Conservation (phyloP, 345 rosid species). For the Hirschfeldia incana region DNA sequence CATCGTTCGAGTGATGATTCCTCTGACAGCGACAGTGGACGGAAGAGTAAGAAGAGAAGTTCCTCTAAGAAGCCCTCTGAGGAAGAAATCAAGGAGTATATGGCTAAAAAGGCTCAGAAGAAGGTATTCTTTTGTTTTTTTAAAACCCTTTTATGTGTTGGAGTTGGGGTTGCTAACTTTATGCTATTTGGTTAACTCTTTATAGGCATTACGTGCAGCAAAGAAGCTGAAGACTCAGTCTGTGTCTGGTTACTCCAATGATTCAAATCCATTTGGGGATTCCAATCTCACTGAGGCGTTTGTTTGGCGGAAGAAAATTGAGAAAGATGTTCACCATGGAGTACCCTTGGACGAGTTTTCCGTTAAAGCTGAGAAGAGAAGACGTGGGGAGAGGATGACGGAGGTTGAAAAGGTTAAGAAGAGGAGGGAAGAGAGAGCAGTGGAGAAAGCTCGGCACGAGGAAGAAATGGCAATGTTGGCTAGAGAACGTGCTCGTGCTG, state of each 20-base stretch:
- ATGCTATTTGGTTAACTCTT: slow-evolving; percentile 12
- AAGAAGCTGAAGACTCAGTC: slow-evolving; percentile 2
- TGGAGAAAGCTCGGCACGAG: slow-evolving; percentile 85
- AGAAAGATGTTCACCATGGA: slow-evolving; percentile 73
- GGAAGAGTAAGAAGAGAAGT: neutral
- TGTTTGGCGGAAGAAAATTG: slow-evolving; percentile 94
- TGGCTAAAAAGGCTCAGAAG: neutral
- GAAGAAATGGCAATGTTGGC: slow-evolving; percentile 91
- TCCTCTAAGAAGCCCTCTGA: neutral
- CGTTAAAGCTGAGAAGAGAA: slow-evolving; percentile 80
- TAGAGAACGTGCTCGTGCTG: slow-evolving; percentile 97
- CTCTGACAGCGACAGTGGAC: neutral
- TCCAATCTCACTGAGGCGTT: slow-evolving; percentile 54
- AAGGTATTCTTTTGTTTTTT: slow-evolving; percentile 44
- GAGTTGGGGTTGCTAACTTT: slow-evolving; percentile 4
- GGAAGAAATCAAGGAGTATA: neutral
- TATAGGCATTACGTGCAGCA: neutral
- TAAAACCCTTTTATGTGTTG: slow-evolving; percentile 6
- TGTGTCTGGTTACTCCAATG: slow-evolving; percentile 80
- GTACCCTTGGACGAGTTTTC: slow-evolving; percentile 64
- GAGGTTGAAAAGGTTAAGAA: slow-evolving; percentile 92
- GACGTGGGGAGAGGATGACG: slow-evolving; percentile 76
- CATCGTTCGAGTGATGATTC: neutral
- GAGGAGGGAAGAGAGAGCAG: slow-evolving; percentile 92
- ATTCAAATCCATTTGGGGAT: slow-evolving; percentile 95